A percentile compares a stretch with the other conserved stretches of the same genome.
These are phyloP conservation scores for Pyrenula massariospora DNA, from an alignment of 495 filamentous ascomycete species.

Conservation along the genomic window DNA sequence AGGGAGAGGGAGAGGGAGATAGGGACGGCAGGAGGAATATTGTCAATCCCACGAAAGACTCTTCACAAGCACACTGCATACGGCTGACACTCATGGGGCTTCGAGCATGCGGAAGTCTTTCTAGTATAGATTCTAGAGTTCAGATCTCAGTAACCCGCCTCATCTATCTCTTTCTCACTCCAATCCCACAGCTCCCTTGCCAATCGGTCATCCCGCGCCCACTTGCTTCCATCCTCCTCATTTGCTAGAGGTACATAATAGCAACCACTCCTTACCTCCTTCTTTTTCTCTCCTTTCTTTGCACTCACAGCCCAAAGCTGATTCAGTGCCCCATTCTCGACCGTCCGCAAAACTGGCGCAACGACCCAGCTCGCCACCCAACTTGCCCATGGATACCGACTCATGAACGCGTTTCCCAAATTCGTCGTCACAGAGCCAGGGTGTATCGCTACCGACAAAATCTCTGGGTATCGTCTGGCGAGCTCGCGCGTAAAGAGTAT, in stretches of 20 bases:
- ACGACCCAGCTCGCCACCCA: constrained; percentile 10
- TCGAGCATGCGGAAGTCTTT: no score
- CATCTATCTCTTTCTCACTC: constrained; percentile 43
- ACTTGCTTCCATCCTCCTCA: constrained; percentile 19
- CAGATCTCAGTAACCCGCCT: constrained; percentile 12
- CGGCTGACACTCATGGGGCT: no score
- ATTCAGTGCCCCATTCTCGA: constrained; percentile 39
- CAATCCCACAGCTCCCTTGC: constrained; percentile 48
- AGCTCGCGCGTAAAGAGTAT: constrained; percentile 52
- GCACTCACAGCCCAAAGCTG: constrained; percentile 47
- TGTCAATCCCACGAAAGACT: no score
- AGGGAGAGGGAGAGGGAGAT: no score
- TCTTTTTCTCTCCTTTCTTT: constrained; percentile 9
- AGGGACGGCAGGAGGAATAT: no score
- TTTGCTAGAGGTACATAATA: constrained; percentile 48
- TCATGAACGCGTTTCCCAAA: constrained; percentile 25
- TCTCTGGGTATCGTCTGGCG: constrained; percentile 41
- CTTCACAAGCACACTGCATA: no score
- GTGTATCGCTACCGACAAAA: constrained; percentile 47
- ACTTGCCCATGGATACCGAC: constrained; percentile 15
- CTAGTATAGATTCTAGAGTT: no score
- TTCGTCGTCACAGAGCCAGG: constrained; percentile 54
- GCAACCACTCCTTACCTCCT: constrained; percentile 31
- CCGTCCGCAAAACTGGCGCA: constrained; percentile 16
- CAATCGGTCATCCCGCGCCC: constrained; percentile 33